Base-by-base conservation (phyloP, 2,329 filamentous ascomycete species). In the Uncinocarpus reesii region DNA sequence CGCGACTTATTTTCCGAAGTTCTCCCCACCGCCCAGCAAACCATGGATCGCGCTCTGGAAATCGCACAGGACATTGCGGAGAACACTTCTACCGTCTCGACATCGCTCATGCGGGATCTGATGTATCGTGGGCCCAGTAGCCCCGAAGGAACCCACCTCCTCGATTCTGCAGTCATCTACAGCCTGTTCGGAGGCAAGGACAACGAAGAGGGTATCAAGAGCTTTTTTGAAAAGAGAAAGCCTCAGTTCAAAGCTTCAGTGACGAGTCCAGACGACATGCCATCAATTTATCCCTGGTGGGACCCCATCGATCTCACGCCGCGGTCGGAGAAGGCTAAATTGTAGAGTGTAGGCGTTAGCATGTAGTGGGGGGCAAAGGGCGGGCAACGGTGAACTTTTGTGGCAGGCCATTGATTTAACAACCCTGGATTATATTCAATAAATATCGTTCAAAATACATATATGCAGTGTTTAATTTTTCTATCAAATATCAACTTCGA, bases 231-330 rank as follows among this genome's bases (percentile, higher is more conserved):
- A 65, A 86, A 86, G 70, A 70, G 83, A 42, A 70, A 72, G 49
- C 77, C 80, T 0, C 68, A 74, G 10, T 86, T 86, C 57, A 69
- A 65, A 29, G 81, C 20, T 6, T 55, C 53, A 7, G 53, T 56
- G 35, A 41, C 72, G 1, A 78, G 71, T 5, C 72, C 84, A 65
- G 69, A 74, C 26, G 75, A 83, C 59, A 71, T 73, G 7, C 79
- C 82, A 1, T 62, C 64, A 0, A 71, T 70, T 11, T 83, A 80
- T 64, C 83, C 81, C 0, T 86, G 82, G 83, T 86, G 82, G 81
- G 65, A 73, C 41, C 73, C 76, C 10, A 63, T 78, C 42, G 68
- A 77, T 59, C 70, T 70, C 23, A 47, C 29, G 29, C 36, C 34
- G 13, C 47, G 34, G n/a, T 15, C 35, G 32, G 26, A 16, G n/a